Percentiles rank a stretch among this genome's conserved stretches.
Evolutionary conservation across 2,329 filamentous ascomycete species (phyloP).

Genomic region (Fusarium pilosicola): DNA sequence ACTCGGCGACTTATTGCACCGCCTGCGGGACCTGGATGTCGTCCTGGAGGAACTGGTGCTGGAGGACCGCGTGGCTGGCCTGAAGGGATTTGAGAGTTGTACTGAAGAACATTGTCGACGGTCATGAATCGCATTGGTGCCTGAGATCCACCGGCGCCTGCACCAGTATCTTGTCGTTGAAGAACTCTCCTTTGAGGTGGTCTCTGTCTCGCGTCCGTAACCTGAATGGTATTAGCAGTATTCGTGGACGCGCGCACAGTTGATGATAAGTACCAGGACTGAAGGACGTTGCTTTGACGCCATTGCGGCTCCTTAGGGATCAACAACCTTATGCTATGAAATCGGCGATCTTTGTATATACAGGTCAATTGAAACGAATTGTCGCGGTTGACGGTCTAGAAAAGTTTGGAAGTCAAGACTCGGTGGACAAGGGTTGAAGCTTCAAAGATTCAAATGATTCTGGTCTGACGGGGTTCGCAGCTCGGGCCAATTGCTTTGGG

Average conservation of each 20-base stretch:
- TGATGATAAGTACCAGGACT: conserved; percentile 61
- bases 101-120: conserved; percentile 94
- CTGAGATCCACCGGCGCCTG: conserved; percentile 44
- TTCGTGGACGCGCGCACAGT: conserved; percentile 14
- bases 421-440: conserved; percentile 18
- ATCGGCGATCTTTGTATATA: neutral
- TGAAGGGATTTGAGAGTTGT: conserved; percentile 93
- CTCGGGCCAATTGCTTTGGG: conserved; percentile 39
- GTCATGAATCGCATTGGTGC: conserved; percentile 79
- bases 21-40: conserved; percentile 29
- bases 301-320: conserved; percentile 45
- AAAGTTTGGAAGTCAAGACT: conserved; percentile 1
- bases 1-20: conserved; percentile 41
- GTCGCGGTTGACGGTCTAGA: conserved; percentile 5
- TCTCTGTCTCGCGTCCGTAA: conserved; percentile 54
- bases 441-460: conserved; percentile 35
- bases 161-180: conserved; percentile 48
- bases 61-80: conserved; percentile 85
- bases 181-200: conserved; percentile 46
- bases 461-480: conserved; percentile 28
- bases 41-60: conserved; percentile 53
- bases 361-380: neutral
- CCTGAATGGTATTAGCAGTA: conserved; percentile 41
- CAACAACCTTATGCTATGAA: neutral
- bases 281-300: conserved; percentile 65